Evolutionary conservation across 192 early-diverging fungal species (phyloP).

Genomic region (Obelidium mucronatum): DNA sequence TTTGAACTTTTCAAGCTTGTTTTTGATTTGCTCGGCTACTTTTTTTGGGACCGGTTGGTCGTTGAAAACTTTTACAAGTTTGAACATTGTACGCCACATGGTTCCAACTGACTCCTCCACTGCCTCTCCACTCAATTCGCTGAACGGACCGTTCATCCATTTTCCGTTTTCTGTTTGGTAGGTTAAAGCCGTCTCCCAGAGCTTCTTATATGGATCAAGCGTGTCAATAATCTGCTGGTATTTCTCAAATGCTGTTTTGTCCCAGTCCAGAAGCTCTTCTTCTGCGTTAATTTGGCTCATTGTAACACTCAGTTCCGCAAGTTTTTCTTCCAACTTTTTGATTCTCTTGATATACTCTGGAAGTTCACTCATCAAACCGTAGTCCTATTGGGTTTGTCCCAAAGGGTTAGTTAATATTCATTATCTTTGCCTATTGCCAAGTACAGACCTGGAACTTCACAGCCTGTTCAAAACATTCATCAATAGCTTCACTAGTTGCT

Average conservation of each 20-base stretch:
- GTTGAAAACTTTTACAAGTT: slow-evolving; percentile 60
- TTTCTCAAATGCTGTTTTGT: slow-evolving; percentile 61
- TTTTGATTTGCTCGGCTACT: slow-evolving; percentile 68
- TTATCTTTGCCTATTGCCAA: not conserved
- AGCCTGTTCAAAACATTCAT: slow-evolving; percentile 64
- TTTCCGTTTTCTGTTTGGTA: slow-evolving; percentile 63
- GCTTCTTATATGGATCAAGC: slow-evolving; percentile 64
- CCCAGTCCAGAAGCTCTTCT: slow-evolving; percentile 69
- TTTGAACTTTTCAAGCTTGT: slow-evolving; percentile 67
- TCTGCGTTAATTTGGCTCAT: slow-evolving; percentile 58
- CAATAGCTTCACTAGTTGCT: slow-evolving; percentile 59
- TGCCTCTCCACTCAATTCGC: slow-evolving; percentile 59
- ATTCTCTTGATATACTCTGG: slow-evolving; percentile 67
- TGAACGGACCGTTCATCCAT: slow-evolving; percentile 68
- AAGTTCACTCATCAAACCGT: slow-evolving; percentile 65
- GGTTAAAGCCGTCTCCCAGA: slow-evolving; percentile 63
- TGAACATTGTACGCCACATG: slow-evolving; percentile 64
- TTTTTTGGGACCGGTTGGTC: slow-evolving; percentile 64
- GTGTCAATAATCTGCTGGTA: slow-evolving; percentile 59
- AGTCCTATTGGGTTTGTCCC: too few species aligned
- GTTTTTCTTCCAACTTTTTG: slow-evolving; percentile 56
- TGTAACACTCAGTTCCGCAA: slow-evolving; percentile 54
- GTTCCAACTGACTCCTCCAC: slow-evolving; percentile 57
- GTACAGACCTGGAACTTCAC: slow-evolving; percentile 58
- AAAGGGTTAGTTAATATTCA: not conserved